Percentiles rank a stretch among this genome's conserved stretches.
These are phyloP conservation scores for Globisporangium alternatum DNA, from an alignment of 352 stramenopile genomes.

Conservation along the genomic window DNA sequence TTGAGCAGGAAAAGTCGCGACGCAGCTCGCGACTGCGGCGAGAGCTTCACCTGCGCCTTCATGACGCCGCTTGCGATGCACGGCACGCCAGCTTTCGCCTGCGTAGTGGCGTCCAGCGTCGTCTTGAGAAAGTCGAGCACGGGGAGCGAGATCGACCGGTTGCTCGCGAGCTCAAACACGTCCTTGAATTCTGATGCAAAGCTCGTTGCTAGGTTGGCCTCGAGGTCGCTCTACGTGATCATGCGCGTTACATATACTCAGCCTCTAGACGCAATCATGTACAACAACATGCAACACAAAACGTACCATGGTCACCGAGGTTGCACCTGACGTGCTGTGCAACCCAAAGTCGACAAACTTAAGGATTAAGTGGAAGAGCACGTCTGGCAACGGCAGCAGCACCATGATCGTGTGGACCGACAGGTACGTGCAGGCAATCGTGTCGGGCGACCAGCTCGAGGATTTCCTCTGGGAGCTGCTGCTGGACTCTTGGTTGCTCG, in stretches of 20 bases:
- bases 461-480: conserved; percentile 3
- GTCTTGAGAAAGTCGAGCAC: conserved; percentile 47
- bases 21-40: conserved; percentile 34
- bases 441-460: conserved; percentile 45
- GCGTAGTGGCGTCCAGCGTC: conserved; percentile 31
- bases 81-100: conserved; percentile 14
- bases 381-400: conserved; percentile 69
- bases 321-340: conserved; percentile 21
- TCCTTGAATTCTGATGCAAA: conserved; percentile 73
- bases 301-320: conserved; percentile 46
- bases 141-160: conserved; percentile 38
- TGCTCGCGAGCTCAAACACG: conserved; percentile 65
- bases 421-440: conserved; percentile 55
- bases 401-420: conserved; percentile 65
- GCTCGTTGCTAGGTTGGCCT: conserved; percentile 37
- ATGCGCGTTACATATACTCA: conserved; percentile 6
- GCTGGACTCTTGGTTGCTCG: background rate
- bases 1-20: conserved; percentile 75
- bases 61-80: conserved; percentile 45
- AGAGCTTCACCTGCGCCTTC: conserved; percentile 45
- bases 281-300: background rate
- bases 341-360: conserved; percentile 64
- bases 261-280: background rate
- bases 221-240: conserved; percentile 39
- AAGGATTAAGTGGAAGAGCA: conserved; percentile 61